Conservation (phyloP, 371 early-diverging fungal species). For the Lichtheimia ornata region DNA sequence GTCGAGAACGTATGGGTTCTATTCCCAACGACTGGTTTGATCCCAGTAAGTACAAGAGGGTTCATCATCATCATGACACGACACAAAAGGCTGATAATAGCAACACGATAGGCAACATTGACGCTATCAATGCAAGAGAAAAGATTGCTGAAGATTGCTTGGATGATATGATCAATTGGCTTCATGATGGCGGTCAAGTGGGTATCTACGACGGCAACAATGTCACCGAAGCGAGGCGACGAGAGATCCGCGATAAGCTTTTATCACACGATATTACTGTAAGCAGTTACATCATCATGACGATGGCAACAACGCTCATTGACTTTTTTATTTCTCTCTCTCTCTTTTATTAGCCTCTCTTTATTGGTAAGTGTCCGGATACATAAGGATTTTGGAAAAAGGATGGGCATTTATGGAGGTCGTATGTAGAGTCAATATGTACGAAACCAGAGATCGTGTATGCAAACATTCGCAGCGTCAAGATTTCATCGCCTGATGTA, state of each 20-base stretch:
- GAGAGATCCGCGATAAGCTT: conserved; percentile 67
- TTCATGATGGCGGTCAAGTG: conserved; percentile 74
- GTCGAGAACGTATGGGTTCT: conserved; percentile 83
- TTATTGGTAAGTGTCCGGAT: neutral
- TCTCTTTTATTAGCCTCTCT: neutral
- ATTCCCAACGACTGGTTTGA: conserved; percentile 85
- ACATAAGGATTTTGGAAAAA: no score
- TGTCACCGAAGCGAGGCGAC: conserved; percentile 78
- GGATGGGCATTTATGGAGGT: neutral
- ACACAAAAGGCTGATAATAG: neutral
- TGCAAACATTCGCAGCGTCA: conserved; percentile 83
- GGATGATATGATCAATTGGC: conserved; percentile 84
- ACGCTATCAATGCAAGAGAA: conserved; percentile 52
- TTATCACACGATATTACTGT: conserved; percentile 66
- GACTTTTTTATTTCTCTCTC: neutral
- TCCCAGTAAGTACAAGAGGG: conserved; percentile 61
- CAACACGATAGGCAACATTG: conserved; percentile 50
- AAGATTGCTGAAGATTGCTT: conserved; percentile 79
- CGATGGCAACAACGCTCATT: no score
- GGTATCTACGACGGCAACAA: conserved; percentile 96
- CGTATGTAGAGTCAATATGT: conserved; percentile 77
- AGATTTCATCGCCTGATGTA: conserved; percentile 90
- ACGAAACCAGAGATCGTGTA: conserved; percentile 72
- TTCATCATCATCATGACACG: conserved; percentile 1
- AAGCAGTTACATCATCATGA: no score